Evolutionary conservation across 2,329 filamentous ascomycete species (phyloP), one percentile per base, ranked within the genome.

Genomic region (Microsporum ferrugineum): DNA sequence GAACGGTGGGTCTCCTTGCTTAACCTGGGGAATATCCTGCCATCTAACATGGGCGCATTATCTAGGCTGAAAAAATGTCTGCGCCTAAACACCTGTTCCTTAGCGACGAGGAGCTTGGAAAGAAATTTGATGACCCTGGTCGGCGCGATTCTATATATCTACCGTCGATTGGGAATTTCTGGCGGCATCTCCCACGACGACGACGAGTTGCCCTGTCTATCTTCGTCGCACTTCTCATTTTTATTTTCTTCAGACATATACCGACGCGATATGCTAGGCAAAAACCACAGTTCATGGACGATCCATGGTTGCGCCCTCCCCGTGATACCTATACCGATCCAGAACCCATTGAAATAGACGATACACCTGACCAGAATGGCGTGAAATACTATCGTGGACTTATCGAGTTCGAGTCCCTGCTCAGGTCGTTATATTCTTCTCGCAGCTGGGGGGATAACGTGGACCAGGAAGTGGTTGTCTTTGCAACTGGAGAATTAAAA

Each of bases 401-500:
- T 1, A 79, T 95, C 66, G 83, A 79, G 67, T 91, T 89, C 69
- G 82, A 81, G 66, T 73, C 82, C 8, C 80, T 96, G 47, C 82
- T 82, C 0, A 69, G 72, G 17, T 84, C 86, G 2, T 76, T 96
- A 45, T 82, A 85, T 47, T 79, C 77, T 10, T 82, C 87, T 5
- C 76, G 73, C 23, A 84, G 82, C 0, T 75, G 76, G 31, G 85
- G 85, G 3, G 72, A 74, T 57, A 76, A 76, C 59, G 64, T 70
- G 36, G 70, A 75, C 41, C 89, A 88, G 68, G 82, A 82, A 58
- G 91, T 91, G 68, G 81, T 96, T 14, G 73, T 96, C 2, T 96
- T 96, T 70, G 87, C 86, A 3, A 85, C 88, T 2, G 86, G 88
- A 0, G 91, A 81, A 63, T 74, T 95, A 58, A 82, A 82, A 71